Percentiles rank a stretch among this genome's conserved stretches.
phyloP scores from a whole-genome alignment of 106 monocot genomes.

The Hemerocallis citrina region DNA sequence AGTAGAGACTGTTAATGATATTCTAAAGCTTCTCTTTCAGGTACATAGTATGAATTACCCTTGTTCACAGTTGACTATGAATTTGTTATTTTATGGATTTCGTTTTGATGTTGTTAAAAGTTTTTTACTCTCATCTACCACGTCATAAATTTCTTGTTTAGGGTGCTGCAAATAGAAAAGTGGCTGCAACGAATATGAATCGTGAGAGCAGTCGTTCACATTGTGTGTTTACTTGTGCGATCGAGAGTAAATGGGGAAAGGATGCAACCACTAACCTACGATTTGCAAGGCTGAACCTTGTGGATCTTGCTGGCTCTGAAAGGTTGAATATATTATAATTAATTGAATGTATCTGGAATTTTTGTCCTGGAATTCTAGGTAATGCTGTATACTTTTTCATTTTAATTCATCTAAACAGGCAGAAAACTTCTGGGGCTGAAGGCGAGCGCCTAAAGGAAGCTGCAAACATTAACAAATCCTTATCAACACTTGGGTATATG shows the following conservation, averaged over 20 bases:
- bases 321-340: constrained; percentile 40
- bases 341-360: neutral
- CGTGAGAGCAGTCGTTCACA: constrained; percentile 94
- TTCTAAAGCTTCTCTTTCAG: constrained; percentile 73
- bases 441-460: constrained; percentile 91
- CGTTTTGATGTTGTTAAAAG: neutral
- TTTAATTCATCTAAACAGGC: constrained; percentile 36
- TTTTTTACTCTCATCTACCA: neutral
- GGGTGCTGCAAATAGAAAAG: constrained; percentile 90
- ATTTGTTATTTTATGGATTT: neutral
- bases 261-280: constrained; percentile 57
- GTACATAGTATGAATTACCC: constrained; percentile 16
- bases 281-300: constrained; percentile 91
- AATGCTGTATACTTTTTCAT: neutral
- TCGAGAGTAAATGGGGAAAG: constrained; percentile 88
- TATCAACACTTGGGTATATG: constrained; percentile 86
- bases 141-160: constrained; percentile 10
- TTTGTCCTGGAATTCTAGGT: neutral
- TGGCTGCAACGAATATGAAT: constrained; percentile 96
- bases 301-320: constrained; percentile 96
- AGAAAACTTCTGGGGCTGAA: constrained; percentile 92
- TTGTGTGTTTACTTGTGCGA: constrained; percentile 91
- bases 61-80: neutral
- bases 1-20: constrained; percentile 76
- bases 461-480: constrained; percentile 93